Evolutionary conservation across 176 grass and related monocot species (phyloP), one percentile per base, ranked within the genome.

Genomic region (Oryza brachyantha): DNA sequence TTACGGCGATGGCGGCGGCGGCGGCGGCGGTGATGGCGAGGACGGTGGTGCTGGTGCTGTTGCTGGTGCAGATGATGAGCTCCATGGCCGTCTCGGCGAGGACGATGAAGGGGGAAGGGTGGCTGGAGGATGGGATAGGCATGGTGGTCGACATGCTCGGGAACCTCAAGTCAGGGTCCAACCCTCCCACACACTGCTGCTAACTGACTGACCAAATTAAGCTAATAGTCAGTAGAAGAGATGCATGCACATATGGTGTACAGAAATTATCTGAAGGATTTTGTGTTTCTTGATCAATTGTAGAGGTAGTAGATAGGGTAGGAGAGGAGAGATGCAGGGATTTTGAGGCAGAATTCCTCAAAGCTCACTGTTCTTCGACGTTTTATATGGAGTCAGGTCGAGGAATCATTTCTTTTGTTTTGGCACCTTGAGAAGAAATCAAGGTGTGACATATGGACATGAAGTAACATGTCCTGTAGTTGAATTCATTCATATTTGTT

Each of bases 181-280:
- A 63, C 22, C 27, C 79, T 6, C 58, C n/a, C 26, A 58, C 79
- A 4, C 73, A 77, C 66, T 82, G 85, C 79, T 82, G 85, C 73
- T 65, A 27, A 29, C 8, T 6, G 25, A 29, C n/a, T n/a, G n/a
- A n/a, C n/a, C n/a, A n/a, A n/a, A n/a, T n/a, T n/a, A n/a, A n/a
- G n/a, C n/a, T n/a, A n/a, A n/a, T n/a, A n/a, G n/a, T n/a, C n/a
- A n/a, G 50, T 50, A 50, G 46, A 50, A 50, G 16, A 50, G 46
- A 50, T 50, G 46, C 46, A 43, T 13, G 19, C 19, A 10, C 0
- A n/a, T n/a, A n/a, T 32, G 10, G 12, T 65, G 40, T 7, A 26
- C 1, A 66, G 22, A 27, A 61, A 31, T 13, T 21, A n/a, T 5
- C 11, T 70, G 12, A 60, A 36, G 8, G 36, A 11, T 43, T 80